Percentiles rank a stretch among this genome's conserved stretches.
phyloP scores from a whole-genome alignment of 2,329 filamentous ascomycete genomes.

The Venturia nashicola region DNA sequence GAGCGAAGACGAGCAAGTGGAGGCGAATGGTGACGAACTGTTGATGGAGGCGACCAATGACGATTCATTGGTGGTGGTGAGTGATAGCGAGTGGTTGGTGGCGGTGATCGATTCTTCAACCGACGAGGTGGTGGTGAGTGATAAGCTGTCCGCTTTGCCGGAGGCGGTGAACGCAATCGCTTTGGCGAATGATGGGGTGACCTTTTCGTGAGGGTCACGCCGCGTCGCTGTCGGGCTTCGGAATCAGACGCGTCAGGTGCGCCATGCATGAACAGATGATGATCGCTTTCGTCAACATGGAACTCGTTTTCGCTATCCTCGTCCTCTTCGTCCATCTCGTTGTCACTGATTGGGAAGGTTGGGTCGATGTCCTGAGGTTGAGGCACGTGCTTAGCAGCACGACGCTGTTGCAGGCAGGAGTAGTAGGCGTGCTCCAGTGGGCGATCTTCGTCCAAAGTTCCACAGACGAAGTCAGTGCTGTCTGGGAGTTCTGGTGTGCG shows the following conservation, averaged over 20 bases:
- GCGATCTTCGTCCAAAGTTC: slow-evolving; percentile 89
- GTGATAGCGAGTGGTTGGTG: slow-evolving; percentile 44
- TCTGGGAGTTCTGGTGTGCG: slow-evolving; percentile 78
- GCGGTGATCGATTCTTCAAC: slow-evolving; percentile 42
- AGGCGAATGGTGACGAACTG: slow-evolving; percentile 21
- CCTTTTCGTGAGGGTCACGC: slow-evolving; percentile 18
- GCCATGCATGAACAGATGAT: slow-evolving; percentile 57
- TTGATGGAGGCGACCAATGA: slow-evolving; percentile 8
- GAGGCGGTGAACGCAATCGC: slow-evolving; percentile 43
- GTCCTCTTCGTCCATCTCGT: slow-evolving; percentile 66
- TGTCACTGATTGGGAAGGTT: slow-evolving; percentile 90
- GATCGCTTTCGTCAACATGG: slow-evolving; percentile 36
- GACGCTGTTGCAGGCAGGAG: slow-evolving; percentile 67
- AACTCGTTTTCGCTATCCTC: slow-evolving; percentile 36
- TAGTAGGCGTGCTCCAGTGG: slow-evolving; percentile 91
- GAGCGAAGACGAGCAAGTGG: slow-evolving; percentile 43
- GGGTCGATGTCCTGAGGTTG: slow-evolving; percentile 97
- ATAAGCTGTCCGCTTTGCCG: slow-evolving; percentile 22
- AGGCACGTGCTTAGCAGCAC: slow-evolving; percentile 65
- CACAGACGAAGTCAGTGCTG: slow-evolving; percentile 98
- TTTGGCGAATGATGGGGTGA: slow-evolving; percentile 47
- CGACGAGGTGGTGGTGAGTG: slow-evolving; percentile 38
- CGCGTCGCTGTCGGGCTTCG: slow-evolving; percentile 17
- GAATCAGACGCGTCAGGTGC: slow-evolving; percentile 57
- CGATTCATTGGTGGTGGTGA: slow-evolving; percentile 42